Percentiles rank a stretch among this genome's conserved stretches.
Evolutionary conservation across 768 basidiomycete species (phyloP).

Genomic region (Serpula lacrymans): DNA sequence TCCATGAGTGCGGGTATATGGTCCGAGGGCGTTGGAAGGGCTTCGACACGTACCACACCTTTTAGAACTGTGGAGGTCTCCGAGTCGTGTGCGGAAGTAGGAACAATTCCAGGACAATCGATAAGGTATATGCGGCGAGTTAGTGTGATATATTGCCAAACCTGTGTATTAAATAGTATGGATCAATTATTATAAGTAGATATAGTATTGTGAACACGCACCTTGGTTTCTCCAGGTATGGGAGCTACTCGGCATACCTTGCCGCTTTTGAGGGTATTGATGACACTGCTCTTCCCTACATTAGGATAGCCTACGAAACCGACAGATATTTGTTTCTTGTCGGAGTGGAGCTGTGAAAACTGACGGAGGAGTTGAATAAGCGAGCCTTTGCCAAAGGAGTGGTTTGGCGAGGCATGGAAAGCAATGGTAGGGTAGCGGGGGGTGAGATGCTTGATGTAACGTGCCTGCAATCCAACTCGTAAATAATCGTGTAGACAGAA

Average conservation of each 20-base stretch:
- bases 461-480: slow-evolving; percentile 52
- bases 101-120: slow-evolving; percentile 98
- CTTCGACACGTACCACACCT: slow-evolving; percentile 95
- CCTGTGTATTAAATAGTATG: slow-evolving; percentile 31
- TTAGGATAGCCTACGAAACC: slow-evolving; percentile 99
- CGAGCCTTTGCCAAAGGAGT: slow-evolving; percentile 98
- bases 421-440: slow-evolving; percentile 95
- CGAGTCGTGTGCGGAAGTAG: slow-evolving; percentile 86
- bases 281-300: slow-evolving; percentile 95
- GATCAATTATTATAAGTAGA: background rate
- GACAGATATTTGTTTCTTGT: slow-evolving; percentile 99
- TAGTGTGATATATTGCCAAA: slow-evolving; percentile 99
- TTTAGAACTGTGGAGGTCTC: slow-evolving; percentile 92
- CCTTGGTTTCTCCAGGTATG: slow-evolving; percentile 95
- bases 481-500: slow-evolving; percentile 4
- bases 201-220: slow-evolving; percentile 14
- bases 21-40: slow-evolving; percentile 86
- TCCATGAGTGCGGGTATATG: slow-evolving; percentile 86
- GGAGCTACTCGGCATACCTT: slow-evolving; percentile 98
- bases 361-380: slow-evolving; percentile 96
- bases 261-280: slow-evolving; percentile 97
- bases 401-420: slow-evolving; percentile 98
- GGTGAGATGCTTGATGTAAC: slow-evolving; percentile 93
- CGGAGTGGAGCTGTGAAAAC: slow-evolving; percentile 94
- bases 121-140: slow-evolving; percentile 97